Evolutionary conservation across 2,329 filamentous ascomycete genomes (phyloP).

Genomic region (Neonectria hederae): DNA sequence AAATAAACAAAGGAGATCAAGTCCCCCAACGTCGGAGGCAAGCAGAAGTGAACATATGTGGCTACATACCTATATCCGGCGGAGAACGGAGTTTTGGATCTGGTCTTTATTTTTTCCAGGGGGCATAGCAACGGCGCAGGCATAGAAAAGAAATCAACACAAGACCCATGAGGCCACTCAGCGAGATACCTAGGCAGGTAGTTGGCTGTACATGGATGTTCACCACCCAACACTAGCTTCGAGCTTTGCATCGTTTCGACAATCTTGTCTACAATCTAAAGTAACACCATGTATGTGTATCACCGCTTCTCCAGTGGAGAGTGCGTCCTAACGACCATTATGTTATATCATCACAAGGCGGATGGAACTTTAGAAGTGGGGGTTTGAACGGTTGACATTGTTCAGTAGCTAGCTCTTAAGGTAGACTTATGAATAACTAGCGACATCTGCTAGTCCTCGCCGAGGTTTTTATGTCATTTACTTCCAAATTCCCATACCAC

Average conservation of each 20-base stretch:
- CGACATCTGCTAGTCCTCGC: slow-evolving; percentile 31
- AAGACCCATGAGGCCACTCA: slow-evolving; percentile 19
- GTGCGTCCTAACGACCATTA: not conserved
- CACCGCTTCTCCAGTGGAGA: not conserved
- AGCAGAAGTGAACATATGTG: not conserved
- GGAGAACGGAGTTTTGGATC: slow-evolving; percentile 39
- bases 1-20: not conserved
- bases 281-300: not conserved
- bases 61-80: slow-evolving; percentile 1
- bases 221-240: not conserved
- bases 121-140: slow-evolving; percentile 40
- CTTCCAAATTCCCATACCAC: slow-evolving; percentile 28
- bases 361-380: slow-evolving; percentile 14
- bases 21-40: not conserved
- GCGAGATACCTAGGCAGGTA: slow-evolving; percentile 5
- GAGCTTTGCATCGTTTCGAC: not conserved
- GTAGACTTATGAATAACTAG: slow-evolving; percentile 31
- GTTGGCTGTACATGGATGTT: not conserved
- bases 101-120: slow-evolving; percentile 26
- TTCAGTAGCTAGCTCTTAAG: slow-evolving; percentile 27
- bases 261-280: not conserved
- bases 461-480: slow-evolving; percentile 31
- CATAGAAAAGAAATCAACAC: slow-evolving; percentile 29
- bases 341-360: not conserved
- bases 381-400: slow-evolving; percentile 36